Conservation (phyloP, 768 basidiomycete species). For the Crucibulum laeve region DNA sequence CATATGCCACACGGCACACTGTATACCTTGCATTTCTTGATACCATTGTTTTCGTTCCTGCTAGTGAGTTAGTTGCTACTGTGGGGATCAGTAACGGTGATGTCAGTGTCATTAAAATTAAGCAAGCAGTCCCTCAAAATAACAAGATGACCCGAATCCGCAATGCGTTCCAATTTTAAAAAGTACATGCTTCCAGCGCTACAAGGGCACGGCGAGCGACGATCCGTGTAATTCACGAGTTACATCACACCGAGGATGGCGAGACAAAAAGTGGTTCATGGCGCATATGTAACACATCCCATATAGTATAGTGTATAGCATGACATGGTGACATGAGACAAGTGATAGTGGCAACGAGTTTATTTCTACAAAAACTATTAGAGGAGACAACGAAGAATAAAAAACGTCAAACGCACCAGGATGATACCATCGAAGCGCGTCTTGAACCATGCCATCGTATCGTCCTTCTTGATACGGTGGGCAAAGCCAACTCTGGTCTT, state of each 20-base stretch:
- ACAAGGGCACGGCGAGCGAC: neutral
- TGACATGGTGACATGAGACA: constrained; percentile 17
- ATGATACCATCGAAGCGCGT: constrained; percentile 98
- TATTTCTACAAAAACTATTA: constrained; percentile 24
- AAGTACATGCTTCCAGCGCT: neutral
- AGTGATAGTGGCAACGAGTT: constrained; percentile 13
- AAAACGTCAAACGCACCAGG: constrained; percentile 49
- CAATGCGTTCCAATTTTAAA: no score
- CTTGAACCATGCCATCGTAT: constrained; percentile 99
- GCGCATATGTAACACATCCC: constrained; percentile 25
- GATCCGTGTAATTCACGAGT: neutral
- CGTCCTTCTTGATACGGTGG: constrained; percentile 94
- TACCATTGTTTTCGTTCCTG: no score
- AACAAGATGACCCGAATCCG: no score
- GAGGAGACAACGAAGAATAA: constrained; percentile 5
- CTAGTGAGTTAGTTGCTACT: no score
- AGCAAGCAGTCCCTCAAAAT: no score
- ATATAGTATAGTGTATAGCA: constrained; percentile 23
- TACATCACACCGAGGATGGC: neutral
- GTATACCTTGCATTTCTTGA: no score
- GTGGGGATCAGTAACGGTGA: no score
- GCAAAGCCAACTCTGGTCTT: constrained; percentile 81
- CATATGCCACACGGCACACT: no score
- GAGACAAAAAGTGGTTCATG: constrained; percentile 16
- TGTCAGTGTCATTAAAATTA: no score